Evolutionary conservation across 1,139 yeast species (phyloP).

Genomic region (Groenewaldozyma auringiensis): DNA sequence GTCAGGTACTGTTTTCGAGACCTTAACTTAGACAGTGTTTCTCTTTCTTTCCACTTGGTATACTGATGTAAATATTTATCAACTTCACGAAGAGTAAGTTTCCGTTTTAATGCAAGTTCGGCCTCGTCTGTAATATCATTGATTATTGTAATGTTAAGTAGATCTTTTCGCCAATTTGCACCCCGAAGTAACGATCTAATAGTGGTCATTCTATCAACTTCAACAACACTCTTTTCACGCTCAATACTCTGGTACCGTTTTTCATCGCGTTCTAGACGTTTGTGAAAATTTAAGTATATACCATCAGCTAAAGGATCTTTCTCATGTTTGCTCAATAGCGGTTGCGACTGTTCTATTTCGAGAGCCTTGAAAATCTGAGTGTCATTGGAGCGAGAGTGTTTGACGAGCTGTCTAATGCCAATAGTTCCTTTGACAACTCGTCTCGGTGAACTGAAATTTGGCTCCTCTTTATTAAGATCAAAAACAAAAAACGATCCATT

Average conservation of each 20-base stretch:
- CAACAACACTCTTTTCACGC: conserved; percentile 41
- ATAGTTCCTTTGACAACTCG: background rate
- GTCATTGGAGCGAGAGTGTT: background rate
- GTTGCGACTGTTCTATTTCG: background rate
- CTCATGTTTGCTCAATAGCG: background rate
- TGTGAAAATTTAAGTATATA: conserved; percentile 45
- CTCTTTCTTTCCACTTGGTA: conserved; percentile 34
- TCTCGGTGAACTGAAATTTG: background rate
- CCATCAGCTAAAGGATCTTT: conserved; percentile 43
- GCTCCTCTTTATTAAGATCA: background rate
- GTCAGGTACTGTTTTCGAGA: conserved; percentile 1
- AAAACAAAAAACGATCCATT: background rate
- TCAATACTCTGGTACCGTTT: conserved; percentile 54
- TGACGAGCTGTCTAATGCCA: background rate
- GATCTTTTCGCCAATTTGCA: conserved; percentile 48
- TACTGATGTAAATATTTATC: conserved; percentile 41
- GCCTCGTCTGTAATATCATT: conserved; percentile 38
- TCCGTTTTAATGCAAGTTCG: conserved; percentile 46
- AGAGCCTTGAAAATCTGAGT: background rate
- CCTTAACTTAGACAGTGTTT: background rate
- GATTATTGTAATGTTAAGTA: conserved; percentile 49
- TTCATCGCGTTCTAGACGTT: conserved; percentile 60
- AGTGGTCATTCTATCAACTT: conserved; percentile 42
- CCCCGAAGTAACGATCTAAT: conserved; percentile 42
- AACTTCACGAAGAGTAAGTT: conserved; percentile 47